Conservation (phyloP, 139 green algal species). For the Pseudopediastrum boryanum region DNA sequence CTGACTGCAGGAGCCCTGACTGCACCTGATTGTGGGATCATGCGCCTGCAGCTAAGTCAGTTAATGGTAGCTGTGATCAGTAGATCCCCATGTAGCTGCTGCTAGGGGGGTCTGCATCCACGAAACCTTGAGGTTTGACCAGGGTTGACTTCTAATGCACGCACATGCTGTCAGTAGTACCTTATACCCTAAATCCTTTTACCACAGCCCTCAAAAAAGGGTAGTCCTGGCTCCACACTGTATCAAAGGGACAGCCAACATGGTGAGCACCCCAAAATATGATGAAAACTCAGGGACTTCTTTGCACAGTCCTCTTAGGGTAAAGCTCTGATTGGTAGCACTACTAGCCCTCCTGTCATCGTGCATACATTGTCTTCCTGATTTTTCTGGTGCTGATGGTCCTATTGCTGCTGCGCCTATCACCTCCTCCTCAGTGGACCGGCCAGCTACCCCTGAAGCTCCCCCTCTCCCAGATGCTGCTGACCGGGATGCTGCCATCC, state of each 20-base stretch:
- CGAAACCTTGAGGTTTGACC: too few relatives aligned
- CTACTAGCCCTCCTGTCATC: background rate
- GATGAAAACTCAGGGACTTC: background rate
- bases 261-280: background rate
- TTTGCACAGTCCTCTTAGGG: background rate
- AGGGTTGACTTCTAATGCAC: too few relatives aligned
- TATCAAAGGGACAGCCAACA: background rate
- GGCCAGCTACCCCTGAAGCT: conserved; percentile 46
- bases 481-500: conserved; percentile 44
- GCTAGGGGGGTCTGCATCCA: too few relatives aligned
- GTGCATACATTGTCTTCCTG: background rate
- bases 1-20: too few relatives aligned
- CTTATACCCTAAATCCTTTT: too few relatives aligned
- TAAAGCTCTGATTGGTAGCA: background rate
- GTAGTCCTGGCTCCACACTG: too few relatives aligned
- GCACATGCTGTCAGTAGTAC: too few relatives aligned
- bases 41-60: too few relatives aligned
- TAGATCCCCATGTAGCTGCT: too few relatives aligned
- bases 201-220: too few relatives aligned
- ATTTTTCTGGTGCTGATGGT: background rate
- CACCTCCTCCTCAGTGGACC: conserved; percentile 42
- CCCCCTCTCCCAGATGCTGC: conserved; percentile 31
- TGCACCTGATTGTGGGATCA: too few relatives aligned
- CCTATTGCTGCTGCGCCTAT: background rate
- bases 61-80: too few relatives aligned